Conservation (phyloP, 495 filamentous ascomycete species). For the Aspergillus egyptiacus region DNA sequence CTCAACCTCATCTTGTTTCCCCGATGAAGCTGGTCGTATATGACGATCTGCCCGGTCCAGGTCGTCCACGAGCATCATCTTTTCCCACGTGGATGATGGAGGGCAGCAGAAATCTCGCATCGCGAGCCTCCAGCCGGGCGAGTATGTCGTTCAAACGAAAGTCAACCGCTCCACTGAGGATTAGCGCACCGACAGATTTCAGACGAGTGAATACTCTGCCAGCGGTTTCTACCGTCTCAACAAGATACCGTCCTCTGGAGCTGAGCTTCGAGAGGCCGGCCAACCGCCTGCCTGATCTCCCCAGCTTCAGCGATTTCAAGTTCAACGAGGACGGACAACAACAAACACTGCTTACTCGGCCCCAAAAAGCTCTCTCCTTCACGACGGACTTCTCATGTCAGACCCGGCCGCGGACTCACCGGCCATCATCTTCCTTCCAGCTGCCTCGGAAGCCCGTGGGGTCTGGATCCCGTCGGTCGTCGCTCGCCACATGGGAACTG, state of each 20-base stretch:
- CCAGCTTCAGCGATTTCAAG: constrained; percentile 36
- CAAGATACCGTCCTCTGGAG: constrained; percentile 47
- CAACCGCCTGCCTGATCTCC: constrained; percentile 57
- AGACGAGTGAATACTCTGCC: constrained; percentile 39
- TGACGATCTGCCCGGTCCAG: constrained; percentile 35
- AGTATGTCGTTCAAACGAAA: constrained; percentile 47
- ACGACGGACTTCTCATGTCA: constrained; percentile 17
- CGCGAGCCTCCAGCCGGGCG: constrained; percentile 45
- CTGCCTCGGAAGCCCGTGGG: constrained; percentile 40
- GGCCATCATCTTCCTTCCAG: constrained; percentile 27
- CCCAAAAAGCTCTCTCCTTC: constrained; percentile 24
- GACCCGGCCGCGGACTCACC: constrained; percentile 21
- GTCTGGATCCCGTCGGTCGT: constrained; percentile 29
- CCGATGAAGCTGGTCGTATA: constrained; percentile 41
- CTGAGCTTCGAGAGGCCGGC: constrained; percentile 66
- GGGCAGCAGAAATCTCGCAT: constrained; percentile 34
- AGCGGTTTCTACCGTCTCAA: constrained; percentile 20
- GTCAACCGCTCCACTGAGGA: constrained; percentile 35
- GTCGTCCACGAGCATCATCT: constrained; percentile 25
- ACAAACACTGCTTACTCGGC: constrained; percentile 18
- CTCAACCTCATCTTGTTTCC: constrained; percentile 45
- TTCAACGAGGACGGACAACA: constrained; percentile 19
- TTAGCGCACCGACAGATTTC: constrained; percentile 51
- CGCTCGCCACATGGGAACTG: constrained; percentile 25
- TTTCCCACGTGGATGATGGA: constrained; percentile 39